Evolutionary conservation across 1,284 basidiomycete genomes (phyloP).

Genomic region (Moniliophthora roreri): DNA sequence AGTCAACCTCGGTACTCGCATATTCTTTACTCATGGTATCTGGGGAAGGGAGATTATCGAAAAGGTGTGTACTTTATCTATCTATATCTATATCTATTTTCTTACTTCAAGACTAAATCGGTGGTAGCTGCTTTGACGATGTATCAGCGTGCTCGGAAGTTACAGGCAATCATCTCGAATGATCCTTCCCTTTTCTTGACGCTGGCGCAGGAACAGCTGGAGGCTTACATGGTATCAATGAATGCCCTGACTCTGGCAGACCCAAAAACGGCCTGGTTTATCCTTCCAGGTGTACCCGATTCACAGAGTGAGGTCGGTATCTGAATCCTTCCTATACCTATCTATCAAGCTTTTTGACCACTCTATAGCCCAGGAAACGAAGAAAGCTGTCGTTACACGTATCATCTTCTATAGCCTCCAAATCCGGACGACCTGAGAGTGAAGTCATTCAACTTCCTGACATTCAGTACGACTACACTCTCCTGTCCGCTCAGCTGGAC

Average conservation of each 20-base stretch:
- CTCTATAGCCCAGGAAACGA: slow-evolving; percentile 59
- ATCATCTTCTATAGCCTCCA: slow-evolving; percentile 67
- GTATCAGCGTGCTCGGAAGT: slow-evolving; percentile 89
- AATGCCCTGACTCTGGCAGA: slow-evolving; percentile 88
- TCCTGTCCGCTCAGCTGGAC: slow-evolving; percentile 80
- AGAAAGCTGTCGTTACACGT: slow-evolving; percentile 75
- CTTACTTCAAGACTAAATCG: neutral
- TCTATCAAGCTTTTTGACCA: slow-evolving; percentile 19
- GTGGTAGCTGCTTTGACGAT: slow-evolving; percentile 81
- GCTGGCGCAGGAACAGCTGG: slow-evolving; percentile 74
- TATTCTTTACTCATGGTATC: slow-evolving; percentile 95
- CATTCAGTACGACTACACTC: slow-evolving; percentile 82
- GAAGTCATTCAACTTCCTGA: slow-evolving; percentile 83
- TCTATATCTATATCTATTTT: slow-evolving; percentile 12
- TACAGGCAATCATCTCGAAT: slow-evolving; percentile 58
- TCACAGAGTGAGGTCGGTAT: slow-evolving; percentile 38
- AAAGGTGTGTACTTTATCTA: slow-evolving; percentile 59
- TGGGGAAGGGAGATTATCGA: slow-evolving; percentile 83
- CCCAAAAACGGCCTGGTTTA: slow-evolving; percentile 83
- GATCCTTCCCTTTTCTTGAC: slow-evolving; percentile 52
- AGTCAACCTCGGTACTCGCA: slow-evolving; percentile 86
- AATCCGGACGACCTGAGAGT: slow-evolving; percentile 58
- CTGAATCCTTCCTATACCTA: slow-evolving; percentile 13
- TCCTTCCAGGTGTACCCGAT: slow-evolving; percentile 52
- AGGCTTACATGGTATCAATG: slow-evolving; percentile 85